These are phyloP conservation scores for Brassica cretica DNA, from an alignment of 345 rosid species.

Conservation along the genomic window DNA sequence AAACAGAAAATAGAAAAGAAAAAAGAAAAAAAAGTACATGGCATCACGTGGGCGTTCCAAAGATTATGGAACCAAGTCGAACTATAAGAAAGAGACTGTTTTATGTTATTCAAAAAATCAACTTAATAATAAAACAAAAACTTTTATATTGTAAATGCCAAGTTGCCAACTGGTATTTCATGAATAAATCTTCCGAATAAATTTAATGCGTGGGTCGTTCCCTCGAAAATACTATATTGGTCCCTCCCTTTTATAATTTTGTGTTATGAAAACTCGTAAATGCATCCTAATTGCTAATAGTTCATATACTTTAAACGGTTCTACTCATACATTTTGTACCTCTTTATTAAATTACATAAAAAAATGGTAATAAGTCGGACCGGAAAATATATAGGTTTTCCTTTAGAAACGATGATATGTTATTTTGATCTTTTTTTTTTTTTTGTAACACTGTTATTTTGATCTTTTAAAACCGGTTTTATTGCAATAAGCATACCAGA, in stretches of 20 bases:
- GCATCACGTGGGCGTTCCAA: constrained; percentile 25
- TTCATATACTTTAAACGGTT: neutral
- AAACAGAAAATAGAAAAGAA: neutral
- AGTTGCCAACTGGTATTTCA: neutral
- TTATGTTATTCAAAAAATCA: neutral
- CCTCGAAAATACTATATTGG: neutral
- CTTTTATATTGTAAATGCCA: neutral
- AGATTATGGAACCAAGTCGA: constrained; percentile 29
- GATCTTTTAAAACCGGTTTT: neutral
- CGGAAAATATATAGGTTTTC: neutral
- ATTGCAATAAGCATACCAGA: constrained; percentile 6
- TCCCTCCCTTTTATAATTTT: neutral
- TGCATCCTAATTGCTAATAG: neutral
- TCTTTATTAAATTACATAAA: neutral
- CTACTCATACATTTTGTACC: neutral
- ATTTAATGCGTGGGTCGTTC: constrained; percentile 7
- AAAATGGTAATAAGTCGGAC: neutral
- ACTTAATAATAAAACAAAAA: neutral
- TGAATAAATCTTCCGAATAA: neutral
- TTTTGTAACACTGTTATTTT: neutral
- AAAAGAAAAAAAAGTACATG: neutral
- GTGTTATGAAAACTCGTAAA: neutral
- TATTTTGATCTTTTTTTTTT: neutral
- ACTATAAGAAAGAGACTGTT: constrained; percentile 9
- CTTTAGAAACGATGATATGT: neutral